Conservation (phyloP, 1,284 basidiomycete species). For the Singerocomus inundabilis region DNA sequence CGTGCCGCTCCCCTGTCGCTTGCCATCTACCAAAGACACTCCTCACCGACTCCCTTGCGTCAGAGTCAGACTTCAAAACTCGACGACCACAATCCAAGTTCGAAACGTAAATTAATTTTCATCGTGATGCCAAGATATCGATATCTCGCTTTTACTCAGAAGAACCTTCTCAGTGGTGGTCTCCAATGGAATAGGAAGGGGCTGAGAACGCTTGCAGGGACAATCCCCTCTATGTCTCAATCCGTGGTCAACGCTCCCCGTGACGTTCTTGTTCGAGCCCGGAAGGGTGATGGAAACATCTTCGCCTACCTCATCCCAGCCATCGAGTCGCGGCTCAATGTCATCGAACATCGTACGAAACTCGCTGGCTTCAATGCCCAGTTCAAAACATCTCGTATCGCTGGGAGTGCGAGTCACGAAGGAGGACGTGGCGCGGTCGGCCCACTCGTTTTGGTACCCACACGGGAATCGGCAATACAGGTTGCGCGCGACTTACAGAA, state of each 20-base stretch:
- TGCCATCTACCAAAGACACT: no score
- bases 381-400: conserved; percentile 32
- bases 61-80: no score
- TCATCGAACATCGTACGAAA: conserved; percentile 43
- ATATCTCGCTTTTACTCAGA: no score
- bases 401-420: conserved; percentile 33
- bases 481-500: conserved; percentile 86
- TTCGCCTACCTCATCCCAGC: conserved; percentile 89
- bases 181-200: no score
- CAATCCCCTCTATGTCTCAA: no score
- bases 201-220: no score
- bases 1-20: no score
- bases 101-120: no score
- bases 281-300: conserved; percentile 93
- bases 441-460: conserved; percentile 87
- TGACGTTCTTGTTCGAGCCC: conserved; percentile 81
- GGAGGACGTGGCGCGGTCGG: conserved; percentile 59
- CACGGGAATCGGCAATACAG: conserved; percentile 91
- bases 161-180: no score
- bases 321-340: conserved; percentile 69
- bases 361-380: conserved; percentile 44
- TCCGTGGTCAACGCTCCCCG: conserved; percentile 42
- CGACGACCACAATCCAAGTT: no score
- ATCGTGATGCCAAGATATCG: no score
- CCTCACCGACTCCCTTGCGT: no score